phyloP scores from a whole-genome alignment of 2,329 filamentous ascomycete genomes.

The Aspergillus ochraceus region DNA sequence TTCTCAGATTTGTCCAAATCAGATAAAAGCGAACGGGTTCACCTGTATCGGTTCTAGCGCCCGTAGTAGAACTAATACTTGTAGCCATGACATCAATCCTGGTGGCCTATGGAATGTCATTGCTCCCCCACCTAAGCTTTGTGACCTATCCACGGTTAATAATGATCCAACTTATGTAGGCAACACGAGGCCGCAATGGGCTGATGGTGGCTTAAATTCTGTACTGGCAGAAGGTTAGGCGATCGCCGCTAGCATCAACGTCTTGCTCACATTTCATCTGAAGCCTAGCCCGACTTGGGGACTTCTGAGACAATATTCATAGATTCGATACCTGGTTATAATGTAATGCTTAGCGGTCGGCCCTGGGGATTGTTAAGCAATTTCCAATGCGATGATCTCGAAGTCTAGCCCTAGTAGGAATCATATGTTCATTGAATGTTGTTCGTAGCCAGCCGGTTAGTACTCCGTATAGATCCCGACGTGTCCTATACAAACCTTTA shows the following conservation, averaged over 20 bases:
- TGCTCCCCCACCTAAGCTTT: slow-evolving; percentile 27
- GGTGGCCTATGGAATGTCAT: slow-evolving; percentile 10
- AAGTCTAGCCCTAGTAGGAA: too few relatives aligned
- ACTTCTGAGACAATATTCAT: too few relatives aligned
- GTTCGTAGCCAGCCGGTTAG: too few relatives aligned
- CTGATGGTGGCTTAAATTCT: slow-evolving; percentile 11
- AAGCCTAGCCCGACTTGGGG: not conserved
- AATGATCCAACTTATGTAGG: slow-evolving; percentile 5
- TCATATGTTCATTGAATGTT: too few relatives aligned
- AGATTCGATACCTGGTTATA: too few relatives aligned
- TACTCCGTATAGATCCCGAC: too few relatives aligned
- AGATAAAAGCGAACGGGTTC: not conserved
- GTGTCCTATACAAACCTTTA: too few relatives aligned
- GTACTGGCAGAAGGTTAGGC: slow-evolving; percentile 16
- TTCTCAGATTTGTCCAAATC: not conserved
- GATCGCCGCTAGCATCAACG: slow-evolving; percentile 36
- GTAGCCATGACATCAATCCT: slow-evolving; percentile 1
- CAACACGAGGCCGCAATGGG: slow-evolving; percentile 7
- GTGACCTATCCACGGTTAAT: slow-evolving; percentile 14
- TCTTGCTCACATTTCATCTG: slow-evolving; percentile 9
- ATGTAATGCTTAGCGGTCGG: too few relatives aligned
- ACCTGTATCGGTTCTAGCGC: not conserved
- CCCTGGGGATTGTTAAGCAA: too few relatives aligned
- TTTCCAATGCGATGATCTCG: too few relatives aligned
- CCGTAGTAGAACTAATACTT: not conserved